A percentile compares a stretch with the other conserved stretches of the same genome.
Conservation (phyloP, 108 stramenopile species). For the Seminavis robusta region DNA sequence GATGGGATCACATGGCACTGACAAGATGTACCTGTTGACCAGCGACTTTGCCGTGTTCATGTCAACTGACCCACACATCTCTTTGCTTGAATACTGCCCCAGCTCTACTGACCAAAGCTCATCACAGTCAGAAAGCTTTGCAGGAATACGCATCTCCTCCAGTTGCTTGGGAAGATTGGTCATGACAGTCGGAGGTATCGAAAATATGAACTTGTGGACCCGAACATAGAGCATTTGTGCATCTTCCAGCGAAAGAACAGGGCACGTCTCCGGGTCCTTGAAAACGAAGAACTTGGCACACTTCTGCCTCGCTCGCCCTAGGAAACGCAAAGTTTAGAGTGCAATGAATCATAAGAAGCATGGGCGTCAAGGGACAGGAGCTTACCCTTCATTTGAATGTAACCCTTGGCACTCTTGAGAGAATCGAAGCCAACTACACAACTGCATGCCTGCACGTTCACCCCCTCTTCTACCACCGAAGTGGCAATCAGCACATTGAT, state of each 20-base stretch:
- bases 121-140: background rate
- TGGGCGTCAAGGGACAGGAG: too few relatives aligned
- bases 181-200: background rate
- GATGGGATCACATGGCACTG: slow-evolving; percentile 45
- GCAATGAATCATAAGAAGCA: too few relatives aligned
- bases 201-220: slow-evolving; percentile 41
- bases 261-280: slow-evolving; percentile 12
- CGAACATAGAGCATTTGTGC: slow-evolving; percentile 29
- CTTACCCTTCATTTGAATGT: slow-evolving; percentile 79
- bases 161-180: too few relatives aligned
- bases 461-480: slow-evolving; percentile 67
- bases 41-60: slow-evolving; percentile 50
- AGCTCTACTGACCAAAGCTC: too few relatives aligned
- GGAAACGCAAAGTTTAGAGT: too few relatives aligned
- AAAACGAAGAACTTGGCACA: slow-evolving; percentile 57
- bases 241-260: slow-evolving; percentile 13
- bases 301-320: slow-evolving; percentile 52
- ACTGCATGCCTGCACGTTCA: slow-evolving; percentile 64
- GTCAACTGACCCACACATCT: slow-evolving; percentile 31
- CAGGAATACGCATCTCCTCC: too few relatives aligned
- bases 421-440: slow-evolving; percentile 56
- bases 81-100: too few relatives aligned
- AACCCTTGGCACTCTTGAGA: slow-evolving; percentile 42
- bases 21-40: slow-evolving; percentile 49
- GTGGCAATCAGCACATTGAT: slow-evolving; percentile 62